Evolutionary conservation across 352 stramenopile genomes (phyloP).

Genomic region (Pythium angustatum): DNA sequence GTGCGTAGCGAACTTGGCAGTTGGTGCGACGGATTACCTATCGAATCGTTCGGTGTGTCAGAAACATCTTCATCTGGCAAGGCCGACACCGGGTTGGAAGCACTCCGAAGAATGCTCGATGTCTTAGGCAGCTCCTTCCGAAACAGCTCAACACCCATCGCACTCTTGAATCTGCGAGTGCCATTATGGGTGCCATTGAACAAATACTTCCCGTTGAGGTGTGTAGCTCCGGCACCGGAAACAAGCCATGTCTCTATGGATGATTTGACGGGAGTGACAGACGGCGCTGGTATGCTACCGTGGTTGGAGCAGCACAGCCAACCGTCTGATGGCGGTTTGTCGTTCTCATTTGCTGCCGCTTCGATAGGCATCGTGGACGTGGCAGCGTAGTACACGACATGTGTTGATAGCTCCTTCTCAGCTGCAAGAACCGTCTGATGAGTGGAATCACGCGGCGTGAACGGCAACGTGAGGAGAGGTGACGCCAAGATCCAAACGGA

Average conservation of each 20-base stretch:
- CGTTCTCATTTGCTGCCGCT: conserved; percentile 1
- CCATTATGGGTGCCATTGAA: conserved; percentile 53
- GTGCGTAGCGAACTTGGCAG: conserved; percentile 40
- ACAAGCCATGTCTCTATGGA: conserved; percentile 68
- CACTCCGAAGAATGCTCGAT: conserved; percentile 44
- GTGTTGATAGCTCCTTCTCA: conserved; percentile 68
- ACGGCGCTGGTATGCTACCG: conserved; percentile 40
- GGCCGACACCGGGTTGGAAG: conserved; percentile 28
- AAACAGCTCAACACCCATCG: conserved; percentile 69
- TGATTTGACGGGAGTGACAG: conserved; percentile 37
- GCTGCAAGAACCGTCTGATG: conserved; percentile 27
- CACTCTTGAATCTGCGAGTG: conserved; percentile 60
- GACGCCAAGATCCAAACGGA: conserved; percentile 60
- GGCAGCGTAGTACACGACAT: conserved; percentile 69
- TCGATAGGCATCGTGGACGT: conserved; percentile 23
- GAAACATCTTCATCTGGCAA: not conserved
- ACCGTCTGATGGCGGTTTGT: conserved; percentile 40
- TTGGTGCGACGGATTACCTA: conserved; percentile 1
- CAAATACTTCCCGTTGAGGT: conserved; percentile 73
- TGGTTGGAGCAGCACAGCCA: conserved; percentile 63
- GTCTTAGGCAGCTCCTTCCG: conserved; percentile 54
- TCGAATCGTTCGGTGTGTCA: not conserved
- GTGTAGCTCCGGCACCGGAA: conserved; percentile 42
- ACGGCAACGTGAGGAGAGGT: conserved; percentile 40
- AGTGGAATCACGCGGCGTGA: conserved; percentile 52